Evolutionary conservation across 306 rosid species (phyloP), one percentile per base, ranked within the genome.

Genomic region (Glycine soja): DNA sequence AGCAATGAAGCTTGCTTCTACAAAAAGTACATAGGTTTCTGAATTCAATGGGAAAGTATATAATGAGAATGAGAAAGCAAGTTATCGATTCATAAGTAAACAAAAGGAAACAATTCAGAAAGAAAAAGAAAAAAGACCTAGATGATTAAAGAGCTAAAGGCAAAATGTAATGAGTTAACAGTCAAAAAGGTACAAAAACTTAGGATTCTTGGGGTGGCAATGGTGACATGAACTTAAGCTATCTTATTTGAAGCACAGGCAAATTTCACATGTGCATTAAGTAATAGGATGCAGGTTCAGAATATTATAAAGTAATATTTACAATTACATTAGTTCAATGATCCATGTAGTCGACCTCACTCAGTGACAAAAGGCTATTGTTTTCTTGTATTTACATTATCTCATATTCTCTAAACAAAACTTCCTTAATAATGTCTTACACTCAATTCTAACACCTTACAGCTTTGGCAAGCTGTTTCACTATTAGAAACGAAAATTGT

Each of bases 151-250:
- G 67, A 24, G 67, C 42, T 24, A 43, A 16, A 68, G 45, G 15
- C 54, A 68, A 43, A 15, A 8, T 8, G n/a, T 45, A 68, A 42
- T 45, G 10, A 10, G 53, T 68, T 45, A 9, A 15, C 54, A 42
- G 7, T 68, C 73, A 24, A 7, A 70, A 19, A 70, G 59, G 12
- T 70, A 24, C 59, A 47, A 70, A 32, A 70, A 48, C 61, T 70
- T 38, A 16, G 54, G 15, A 45, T 68, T 68, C 38, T 68, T n/a
- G 8, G n/a, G 54, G 15, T 30, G 52, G 72, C 72, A 68, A 47
- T 42, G n/a, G 45, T 45, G 8, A 68, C 53, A 15, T 10, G 36
- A 68, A 45, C 53, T 40, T 40, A 9, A 66, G 72, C 72, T 40
- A 68, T 45, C 56, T 45, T 16, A 45, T 45, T 45, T 69, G 56